Evolutionary conservation across 2,329 filamentous ascomycete species (phyloP).

Genomic region (Ceratocystis papillata): DNA sequence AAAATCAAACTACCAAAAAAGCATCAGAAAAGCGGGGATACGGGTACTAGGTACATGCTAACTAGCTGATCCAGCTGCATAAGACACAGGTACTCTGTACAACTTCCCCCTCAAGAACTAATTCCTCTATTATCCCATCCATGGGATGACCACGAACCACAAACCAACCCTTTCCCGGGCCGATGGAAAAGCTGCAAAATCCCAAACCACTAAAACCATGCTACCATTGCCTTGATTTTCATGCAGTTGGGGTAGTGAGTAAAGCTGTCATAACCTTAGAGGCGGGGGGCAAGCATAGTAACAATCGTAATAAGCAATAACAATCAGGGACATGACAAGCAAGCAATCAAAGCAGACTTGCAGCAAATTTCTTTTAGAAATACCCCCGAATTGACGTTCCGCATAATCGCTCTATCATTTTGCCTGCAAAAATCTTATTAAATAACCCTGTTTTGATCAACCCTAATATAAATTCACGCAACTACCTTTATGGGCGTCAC

Average conservation of each 20-base stretch:
- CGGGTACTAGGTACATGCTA: background rate
- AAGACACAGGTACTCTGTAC: slow-evolving; percentile 8
- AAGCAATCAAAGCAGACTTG: background rate
- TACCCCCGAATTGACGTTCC: no score
- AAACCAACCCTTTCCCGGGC: background rate
- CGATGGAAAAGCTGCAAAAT: slow-evolving; percentile 3
- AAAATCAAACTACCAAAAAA: background rate
- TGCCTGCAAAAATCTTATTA: background rate
- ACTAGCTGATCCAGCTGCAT: no score
- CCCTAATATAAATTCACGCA: background rate
- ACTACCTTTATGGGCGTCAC: background rate
- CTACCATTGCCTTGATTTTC: background rate
- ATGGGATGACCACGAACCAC: slow-evolving; percentile 1
- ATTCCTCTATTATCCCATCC: background rate
- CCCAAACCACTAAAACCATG: background rate
- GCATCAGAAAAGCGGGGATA: background rate
- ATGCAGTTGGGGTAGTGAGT: background rate
- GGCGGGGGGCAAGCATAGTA: background rate
- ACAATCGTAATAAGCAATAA: background rate
- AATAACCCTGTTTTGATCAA: background rate
- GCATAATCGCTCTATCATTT: background rate
- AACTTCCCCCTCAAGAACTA: background rate
- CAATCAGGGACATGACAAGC: background rate
- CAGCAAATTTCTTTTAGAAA: background rate
- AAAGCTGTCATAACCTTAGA: background rate